Evolutionary conservation across 1,284 basidiomycete genomes (phyloP), one percentile per base, ranked within the genome.

Genomic region (Papiliotrema nemorosa): DNA sequence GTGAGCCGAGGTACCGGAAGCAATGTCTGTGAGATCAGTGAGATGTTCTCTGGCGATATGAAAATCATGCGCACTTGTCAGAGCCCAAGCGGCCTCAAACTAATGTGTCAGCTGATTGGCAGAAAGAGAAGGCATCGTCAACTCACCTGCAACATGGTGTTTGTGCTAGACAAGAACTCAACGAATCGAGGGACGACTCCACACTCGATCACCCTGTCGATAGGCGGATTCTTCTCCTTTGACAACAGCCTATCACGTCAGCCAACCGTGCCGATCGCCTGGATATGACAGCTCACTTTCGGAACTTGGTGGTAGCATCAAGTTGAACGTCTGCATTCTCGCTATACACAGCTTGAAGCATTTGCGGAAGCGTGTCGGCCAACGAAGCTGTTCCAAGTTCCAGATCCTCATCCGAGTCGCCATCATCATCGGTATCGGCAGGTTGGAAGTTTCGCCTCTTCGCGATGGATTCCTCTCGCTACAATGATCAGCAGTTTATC

Each of bases 171-270:
- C 61, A 99, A 79, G 77, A 97, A 98, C 74, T 97, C 86, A 53
- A 98, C 96, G 65, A 99, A 98, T 55, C 94, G 89, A 53, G 91
- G 88, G 33, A 99, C 91, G 47, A 99, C 94, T 55, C 90, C 89
- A 75, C 92, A 96, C 66, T 92, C 90, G 74, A 99, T 98, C 63
- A 99, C 96, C 69, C 86, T 86, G 76, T 98, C 96, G 73, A 99
- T 99, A n/a, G 94, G 94, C 34, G 94, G 94, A 75, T 97, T 99
- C 81, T 93, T 94, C 80, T 99, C 94, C 80, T 99, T 99, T 63
- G 94, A 97, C 54, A 98, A 84, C 41, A 96, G 81, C 74, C 72
- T 73, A 42, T 12, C 20, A n/a, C n/a, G n/a, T n/a, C n/a, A n/a
- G 43, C n/a, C 31, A 44, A 16, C 6, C 9, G 10, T 14, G 39